Evolutionary conservation across 164 flowering plant species (phyloP).

Genomic region (Vitis riparia): DNA sequence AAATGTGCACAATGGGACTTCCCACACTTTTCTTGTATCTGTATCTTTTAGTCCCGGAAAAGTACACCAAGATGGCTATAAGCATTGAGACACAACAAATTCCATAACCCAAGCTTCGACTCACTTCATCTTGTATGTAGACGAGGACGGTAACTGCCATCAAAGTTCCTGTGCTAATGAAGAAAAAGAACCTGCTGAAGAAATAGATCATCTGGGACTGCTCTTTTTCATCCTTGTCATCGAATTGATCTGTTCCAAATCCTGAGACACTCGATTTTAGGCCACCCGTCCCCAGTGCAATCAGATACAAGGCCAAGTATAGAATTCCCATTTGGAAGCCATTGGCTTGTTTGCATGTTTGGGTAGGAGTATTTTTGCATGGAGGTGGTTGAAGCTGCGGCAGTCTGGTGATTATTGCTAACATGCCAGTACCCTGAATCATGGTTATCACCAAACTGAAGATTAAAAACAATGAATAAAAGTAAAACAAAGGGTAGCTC

Average conservation of each 20-base stretch:
- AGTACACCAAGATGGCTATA: constrained; percentile 53
- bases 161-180: constrained; percentile 70
- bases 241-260: constrained; percentile 89
- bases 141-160: constrained; percentile 84
- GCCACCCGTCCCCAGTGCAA: constrained; percentile 90
- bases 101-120: constrained; percentile 81
- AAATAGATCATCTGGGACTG: constrained; percentile 72
- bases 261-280: constrained; percentile 90
- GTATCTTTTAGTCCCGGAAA: constrained; percentile 62
- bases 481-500: too few species aligned
- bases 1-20: constrained; percentile 71
- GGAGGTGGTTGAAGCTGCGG: constrained; percentile 77
- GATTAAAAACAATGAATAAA: too few species aligned
- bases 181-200: constrained; percentile 83
- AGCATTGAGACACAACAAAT: constrained; percentile 64
- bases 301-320: constrained; percentile 61
- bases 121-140: constrained; percentile 80
- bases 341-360: constrained; percentile 51
- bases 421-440: constrained; percentile 62
- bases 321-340: constrained; percentile 73
- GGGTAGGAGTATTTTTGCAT: constrained; percentile 25
- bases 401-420: constrained; percentile 55
- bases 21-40: constrained; percentile 69
- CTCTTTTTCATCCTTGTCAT: constrained; percentile 72
- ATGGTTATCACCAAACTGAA: background rate